Evolutionary conservation across 2,329 filamentous ascomycete species (phyloP).

Genomic region (Cephalotrichum gorgonifer): DNA sequence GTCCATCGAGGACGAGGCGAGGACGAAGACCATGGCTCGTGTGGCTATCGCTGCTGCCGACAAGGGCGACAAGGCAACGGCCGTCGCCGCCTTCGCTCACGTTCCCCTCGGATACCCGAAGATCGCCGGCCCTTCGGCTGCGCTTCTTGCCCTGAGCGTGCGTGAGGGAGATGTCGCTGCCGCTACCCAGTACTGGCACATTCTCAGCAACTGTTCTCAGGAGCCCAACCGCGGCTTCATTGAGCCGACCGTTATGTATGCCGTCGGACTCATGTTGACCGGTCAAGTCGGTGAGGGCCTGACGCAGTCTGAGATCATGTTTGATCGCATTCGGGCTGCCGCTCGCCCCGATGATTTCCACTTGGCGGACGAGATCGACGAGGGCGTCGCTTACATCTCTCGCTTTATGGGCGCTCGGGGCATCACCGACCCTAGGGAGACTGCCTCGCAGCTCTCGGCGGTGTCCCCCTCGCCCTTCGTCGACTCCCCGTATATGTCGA

Average conservation of each 20-base stretch:
- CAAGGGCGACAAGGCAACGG: conserved; percentile 57
- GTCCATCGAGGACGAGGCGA: conserved; percentile 43
- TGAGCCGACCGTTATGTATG: conserved; percentile 84
- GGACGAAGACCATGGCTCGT: conserved; percentile 55
- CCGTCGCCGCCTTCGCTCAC: conserved; percentile 53
- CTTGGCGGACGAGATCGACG: conserved; percentile 71
- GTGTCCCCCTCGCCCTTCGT: conserved; percentile 18
- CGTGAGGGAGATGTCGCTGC: conserved; percentile 69
- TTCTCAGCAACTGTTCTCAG: conserved; percentile 54
- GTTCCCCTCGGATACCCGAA: conserved; percentile 41
- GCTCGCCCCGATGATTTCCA: conserved; percentile 34
- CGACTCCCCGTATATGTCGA: conserved; percentile 42
- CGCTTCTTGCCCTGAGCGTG: conserved; percentile 78
- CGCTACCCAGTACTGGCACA: conserved; percentile 72
- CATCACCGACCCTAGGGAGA: conserved; percentile 44
- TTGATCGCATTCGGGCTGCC: conserved; percentile 64
- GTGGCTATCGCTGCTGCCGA: conserved; percentile 76
- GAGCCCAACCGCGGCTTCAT: conserved; percentile 57
- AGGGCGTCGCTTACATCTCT: conserved; percentile 62
- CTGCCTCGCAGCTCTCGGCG: conserved; percentile 10
- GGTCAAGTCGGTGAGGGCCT: conserved; percentile 77
- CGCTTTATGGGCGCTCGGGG: conserved; percentile 47
- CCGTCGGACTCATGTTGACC: conserved; percentile 75
- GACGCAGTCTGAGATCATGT: conserved; percentile 73
- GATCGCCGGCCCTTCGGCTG: conserved; percentile 54